These are phyloP conservation scores for Diophrys sp. DNA, from an alignment of 73 alveolate species.

Conservation along the genomic window DNA sequence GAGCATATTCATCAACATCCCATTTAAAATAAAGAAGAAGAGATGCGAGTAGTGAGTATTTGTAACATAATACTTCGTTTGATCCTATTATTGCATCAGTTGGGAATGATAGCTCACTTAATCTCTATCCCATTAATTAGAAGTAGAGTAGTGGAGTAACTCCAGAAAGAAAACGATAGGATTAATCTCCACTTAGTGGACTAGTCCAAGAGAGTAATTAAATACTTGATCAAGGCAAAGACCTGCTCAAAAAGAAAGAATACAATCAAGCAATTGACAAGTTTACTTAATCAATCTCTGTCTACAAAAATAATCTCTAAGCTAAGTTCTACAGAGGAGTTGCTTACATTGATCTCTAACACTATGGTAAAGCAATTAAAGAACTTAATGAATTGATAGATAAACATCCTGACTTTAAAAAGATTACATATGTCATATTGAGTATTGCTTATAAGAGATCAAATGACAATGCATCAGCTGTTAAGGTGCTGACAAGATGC, in stretches of 20 bases:
- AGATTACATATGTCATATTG: conserved; percentile 40
- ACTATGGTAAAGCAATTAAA: conserved; percentile 27
- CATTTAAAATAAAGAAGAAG: no score
- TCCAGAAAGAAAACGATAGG: no score
- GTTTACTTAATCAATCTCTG: conserved; percentile 20
- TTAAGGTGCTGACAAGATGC: conserved; percentile 26
- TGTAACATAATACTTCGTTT: no score
- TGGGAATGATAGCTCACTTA: no score
- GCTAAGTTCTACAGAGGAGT: conserved; percentile 53
- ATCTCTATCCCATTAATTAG: no score
- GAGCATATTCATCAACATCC: no score
- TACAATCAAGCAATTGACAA: conserved; percentile 33
- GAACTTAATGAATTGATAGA: conserved; percentile 41
- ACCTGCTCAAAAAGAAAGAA: no score
- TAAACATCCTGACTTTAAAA: conserved; percentile 42
- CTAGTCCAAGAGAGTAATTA: neutral
- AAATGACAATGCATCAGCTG: conserved; percentile 31
- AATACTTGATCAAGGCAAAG: neutral
- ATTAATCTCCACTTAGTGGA: no score
- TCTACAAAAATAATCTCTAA: conserved; percentile 28
- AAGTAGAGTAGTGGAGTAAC: no score
- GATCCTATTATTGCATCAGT: no score
- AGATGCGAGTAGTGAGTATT: no score
- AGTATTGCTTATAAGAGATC: conserved; percentile 57
- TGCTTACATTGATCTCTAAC: conserved; percentile 27